Conservation (phyloP, 2,329 filamentous ascomycete species). For the Kalmusia sp. region DNA sequence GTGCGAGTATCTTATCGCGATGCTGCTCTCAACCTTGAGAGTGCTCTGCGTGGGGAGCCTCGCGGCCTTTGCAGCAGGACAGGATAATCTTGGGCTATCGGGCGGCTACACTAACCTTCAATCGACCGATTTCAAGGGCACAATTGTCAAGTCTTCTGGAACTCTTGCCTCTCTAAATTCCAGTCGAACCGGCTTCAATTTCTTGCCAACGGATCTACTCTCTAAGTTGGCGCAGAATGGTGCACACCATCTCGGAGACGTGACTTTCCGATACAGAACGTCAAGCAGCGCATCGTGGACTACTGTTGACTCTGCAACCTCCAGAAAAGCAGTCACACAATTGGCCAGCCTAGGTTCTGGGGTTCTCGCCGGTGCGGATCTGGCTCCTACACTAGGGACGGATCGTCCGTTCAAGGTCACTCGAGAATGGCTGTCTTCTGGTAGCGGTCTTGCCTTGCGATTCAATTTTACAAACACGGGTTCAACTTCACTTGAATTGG, state of each 20-base stretch:
- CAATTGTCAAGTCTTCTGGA: slow-evolving; percentile 27
- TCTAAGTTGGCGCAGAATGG: slow-evolving; percentile 56
- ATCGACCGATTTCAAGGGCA: slow-evolving; percentile 17
- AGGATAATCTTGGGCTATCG: slow-evolving; percentile 28
- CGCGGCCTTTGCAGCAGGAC: slow-evolving; percentile 7
- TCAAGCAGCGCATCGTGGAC: slow-evolving; percentile 52
- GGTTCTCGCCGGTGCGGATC: slow-evolving; percentile 49
- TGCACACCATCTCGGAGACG: slow-evolving; percentile 66
- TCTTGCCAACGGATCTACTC: slow-evolving; percentile 62
- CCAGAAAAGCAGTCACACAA: slow-evolving; percentile 47
- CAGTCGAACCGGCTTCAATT: slow-evolving; percentile 56
- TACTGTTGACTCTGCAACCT: slow-evolving; percentile 54
- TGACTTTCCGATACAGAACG: slow-evolving; percentile 63
- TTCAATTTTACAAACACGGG: slow-evolving; percentile 60
- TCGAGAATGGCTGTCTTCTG: slow-evolving; percentile 59
- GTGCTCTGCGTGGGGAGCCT: neutral
- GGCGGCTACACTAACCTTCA: slow-evolving; percentile 24
- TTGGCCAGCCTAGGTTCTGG: slow-evolving; percentile 19
- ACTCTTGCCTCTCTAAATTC: slow-evolving; percentile 31
- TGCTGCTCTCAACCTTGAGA: neutral
- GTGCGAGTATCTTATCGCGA: neutral
- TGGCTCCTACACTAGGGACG: slow-evolving; percentile 52
- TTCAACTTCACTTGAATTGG: slow-evolving; percentile 56
- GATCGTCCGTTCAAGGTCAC: slow-evolving; percentile 54
- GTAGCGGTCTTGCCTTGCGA: slow-evolving; percentile 59